Base-by-base conservation (phyloP, 192 early-diverging fungal species). In the Coemansia reversa region DNA sequence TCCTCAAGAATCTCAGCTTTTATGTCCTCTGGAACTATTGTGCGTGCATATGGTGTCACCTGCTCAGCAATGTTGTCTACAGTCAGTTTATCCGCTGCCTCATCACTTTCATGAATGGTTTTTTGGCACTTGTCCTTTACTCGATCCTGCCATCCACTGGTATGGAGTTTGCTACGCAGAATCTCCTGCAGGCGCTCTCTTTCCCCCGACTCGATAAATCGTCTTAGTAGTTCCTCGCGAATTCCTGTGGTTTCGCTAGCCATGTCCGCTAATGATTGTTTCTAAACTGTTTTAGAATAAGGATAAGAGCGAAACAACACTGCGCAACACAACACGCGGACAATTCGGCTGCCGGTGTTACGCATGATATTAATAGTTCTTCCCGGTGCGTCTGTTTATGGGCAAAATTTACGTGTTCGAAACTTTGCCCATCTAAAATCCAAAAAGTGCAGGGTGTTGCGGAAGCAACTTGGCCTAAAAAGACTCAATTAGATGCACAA, bases 121-220 rank as follows among this genome's bases (percentile, higher is more conserved):
- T 63, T 60, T 55, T 81, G 73, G 58, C 79, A 81, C 74, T 51
- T 72, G 66, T 81, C 67, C 56, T 76, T 75, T n/a, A 81, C 74
- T 23, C 65, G 59, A 45, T 81, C 79, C 45, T 81, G 79, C 79
- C 79, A 81, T 23, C 79, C 79, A 55, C 74, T 76, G 42, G 70
- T 60, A 28, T 76, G 59, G 20, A 81, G 66, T 58, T 76, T 76
- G 67, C 61, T 73, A 56, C 74, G 73, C 58, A 81, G 54, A 20
- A 81, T 72, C 59, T 81, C 79, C 51, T 81, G 79, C 57, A 81
- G 57, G 55, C 79, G 63, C 66, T 81, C 79, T 30, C 79, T 69
- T 49, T 81, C 79, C 16, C 79, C 79, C 3, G 79, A 76, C 64
- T 82, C 79, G 32, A 76, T 76, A 35, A 82, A 82, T 54, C 66